These are phyloP conservation scores for Penicillium sp. DNA, from an alignment of 2,329 filamentous ascomycete genomes.

Conservation along the genomic window DNA sequence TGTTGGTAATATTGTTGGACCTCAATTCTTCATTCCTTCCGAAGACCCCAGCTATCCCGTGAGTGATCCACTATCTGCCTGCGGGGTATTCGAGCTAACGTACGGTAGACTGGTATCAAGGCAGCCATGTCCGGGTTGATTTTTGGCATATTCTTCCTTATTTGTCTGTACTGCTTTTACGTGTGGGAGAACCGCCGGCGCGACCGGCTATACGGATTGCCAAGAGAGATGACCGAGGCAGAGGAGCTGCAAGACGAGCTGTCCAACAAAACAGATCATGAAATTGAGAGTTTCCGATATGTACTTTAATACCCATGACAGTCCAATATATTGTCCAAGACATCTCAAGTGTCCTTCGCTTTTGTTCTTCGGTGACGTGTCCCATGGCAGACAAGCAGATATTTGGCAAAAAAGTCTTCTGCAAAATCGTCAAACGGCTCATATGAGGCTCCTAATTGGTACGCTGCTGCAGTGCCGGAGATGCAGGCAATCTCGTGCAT, in stretches of 20 bases:
- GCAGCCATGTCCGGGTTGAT: constrained; percentile 31
- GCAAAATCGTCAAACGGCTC: constrained; percentile 36
- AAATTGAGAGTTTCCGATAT: constrained; percentile 38
- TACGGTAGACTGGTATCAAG: constrained; percentile 34
- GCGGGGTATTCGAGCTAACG: background rate
- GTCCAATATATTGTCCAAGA: too few relatives aligned
- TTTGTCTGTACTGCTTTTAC: constrained; percentile 31
- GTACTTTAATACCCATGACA: too few relatives aligned
- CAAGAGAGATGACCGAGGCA: constrained; percentile 22
- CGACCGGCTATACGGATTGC: constrained; percentile 27
- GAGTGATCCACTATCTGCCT: constrained; percentile 5
- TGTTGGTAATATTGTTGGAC: constrained; percentile 32
- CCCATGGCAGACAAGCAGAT: constrained; percentile 33
- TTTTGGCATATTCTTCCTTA: constrained; percentile 31
- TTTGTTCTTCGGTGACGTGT: constrained; percentile 25
- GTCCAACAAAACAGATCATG: constrained; percentile 36
- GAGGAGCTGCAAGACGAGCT: constrained; percentile 32
- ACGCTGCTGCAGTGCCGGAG: constrained; percentile 68
- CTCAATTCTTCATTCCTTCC: constrained; percentile 32
- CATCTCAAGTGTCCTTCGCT: constrained; percentile 11
- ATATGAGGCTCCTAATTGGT: constrained; percentile 65
- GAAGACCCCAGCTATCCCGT: constrained; percentile 35
- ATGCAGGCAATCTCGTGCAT: constrained; percentile 70
- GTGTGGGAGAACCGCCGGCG: constrained; percentile 31
- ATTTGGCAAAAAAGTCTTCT: constrained; percentile 33